Evolutionary conservation across 257 asterid genomes (phyloP).

Genomic region (Prunella vulgaris): DNA sequence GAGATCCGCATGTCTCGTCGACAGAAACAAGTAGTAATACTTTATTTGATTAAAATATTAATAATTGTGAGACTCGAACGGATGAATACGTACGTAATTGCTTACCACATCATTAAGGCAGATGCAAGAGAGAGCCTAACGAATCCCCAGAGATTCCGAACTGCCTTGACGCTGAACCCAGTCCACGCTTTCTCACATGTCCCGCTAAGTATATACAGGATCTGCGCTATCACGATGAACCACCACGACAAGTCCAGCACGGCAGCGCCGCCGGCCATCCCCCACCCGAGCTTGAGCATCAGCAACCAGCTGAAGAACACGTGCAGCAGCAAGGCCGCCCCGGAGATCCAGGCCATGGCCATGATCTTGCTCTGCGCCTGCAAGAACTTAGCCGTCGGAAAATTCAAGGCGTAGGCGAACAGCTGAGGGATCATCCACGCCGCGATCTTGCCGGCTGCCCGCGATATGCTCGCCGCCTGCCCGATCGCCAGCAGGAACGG

Average conservation of each 20-base stretch:
- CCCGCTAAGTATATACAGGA: constrained; percentile 41
- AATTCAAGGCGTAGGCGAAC: constrained; percentile 57
- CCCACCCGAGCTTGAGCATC: constrained; percentile 44
- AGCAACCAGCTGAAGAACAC: constrained; percentile 44
- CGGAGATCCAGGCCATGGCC: constrained; percentile 53
- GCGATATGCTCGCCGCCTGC: constrained; percentile 42
- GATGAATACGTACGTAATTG: no score
- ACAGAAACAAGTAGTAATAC: no score
- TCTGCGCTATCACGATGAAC: constrained; percentile 50
- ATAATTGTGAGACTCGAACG: no score
- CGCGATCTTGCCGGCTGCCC: constrained; percentile 47
- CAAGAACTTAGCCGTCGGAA: constrained; percentile 54
- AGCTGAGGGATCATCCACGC: constrained; percentile 65
- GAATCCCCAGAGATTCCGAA: constrained; percentile 39
- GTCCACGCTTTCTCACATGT: constrained; percentile 50
- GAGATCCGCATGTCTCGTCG: no score
- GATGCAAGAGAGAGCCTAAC: constrained; percentile 46
- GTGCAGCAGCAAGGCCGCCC: constrained; percentile 36
- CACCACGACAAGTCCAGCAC: constrained; percentile 57
- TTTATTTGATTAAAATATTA: no score
- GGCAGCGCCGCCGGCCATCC: constrained; percentile 49
- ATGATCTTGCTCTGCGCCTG: constrained; percentile 63
- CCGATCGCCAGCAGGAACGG: constrained; percentile 39
- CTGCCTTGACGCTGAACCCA: constrained; percentile 62
- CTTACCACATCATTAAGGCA: constrained; percentile 56